These are phyloP conservation scores for Hygrophila difformis DNA, from an alignment of 257 asterid species.

Conservation along the genomic window DNA sequence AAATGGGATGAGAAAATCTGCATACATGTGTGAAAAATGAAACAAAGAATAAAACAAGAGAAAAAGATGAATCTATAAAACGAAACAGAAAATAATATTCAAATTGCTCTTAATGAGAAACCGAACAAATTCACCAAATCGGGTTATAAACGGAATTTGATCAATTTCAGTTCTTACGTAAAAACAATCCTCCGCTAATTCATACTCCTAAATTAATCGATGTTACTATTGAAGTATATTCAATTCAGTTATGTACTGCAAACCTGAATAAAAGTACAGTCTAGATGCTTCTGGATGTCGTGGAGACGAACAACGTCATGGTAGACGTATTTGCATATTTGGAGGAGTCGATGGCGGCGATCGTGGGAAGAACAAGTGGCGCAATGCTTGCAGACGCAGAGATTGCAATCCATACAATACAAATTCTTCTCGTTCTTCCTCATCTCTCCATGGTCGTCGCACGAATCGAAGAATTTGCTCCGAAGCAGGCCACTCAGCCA, in stretches of 20 bases:
- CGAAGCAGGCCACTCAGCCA: slow-evolving; percentile 40
- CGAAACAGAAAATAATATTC: no score
- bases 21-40: neutral
- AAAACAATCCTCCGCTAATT: neutral
- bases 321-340: slow-evolving; percentile 70
- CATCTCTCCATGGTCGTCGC: slow-evolving; percentile 39
- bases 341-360: slow-evolving; percentile 43
- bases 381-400: slow-evolving; percentile 55
- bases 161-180: slow-evolving; percentile 7
- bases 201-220: slow-evolving; percentile 8
- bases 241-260: slow-evolving; percentile 7
- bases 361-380: slow-evolving; percentile 24
- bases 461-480: slow-evolving; percentile 39
- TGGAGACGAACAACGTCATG: slow-evolving; percentile 67
- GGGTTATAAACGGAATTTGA: slow-evolving; percentile 2
- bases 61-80: no score
- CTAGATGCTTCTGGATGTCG: slow-evolving; percentile 52
- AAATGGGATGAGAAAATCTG: neutral
- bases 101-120: slow-evolving; percentile 6
- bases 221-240: neutral
- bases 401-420: slow-evolving; percentile 59
- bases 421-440: slow-evolving; percentile 57
- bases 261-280: slow-evolving; percentile 64
- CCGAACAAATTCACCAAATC: slow-evolving; percentile 16
- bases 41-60: neutral